These are phyloP conservation scores for Erysimum cheiranthoides DNA, from an alignment of 345 rosid species.

Conservation along the genomic window DNA sequence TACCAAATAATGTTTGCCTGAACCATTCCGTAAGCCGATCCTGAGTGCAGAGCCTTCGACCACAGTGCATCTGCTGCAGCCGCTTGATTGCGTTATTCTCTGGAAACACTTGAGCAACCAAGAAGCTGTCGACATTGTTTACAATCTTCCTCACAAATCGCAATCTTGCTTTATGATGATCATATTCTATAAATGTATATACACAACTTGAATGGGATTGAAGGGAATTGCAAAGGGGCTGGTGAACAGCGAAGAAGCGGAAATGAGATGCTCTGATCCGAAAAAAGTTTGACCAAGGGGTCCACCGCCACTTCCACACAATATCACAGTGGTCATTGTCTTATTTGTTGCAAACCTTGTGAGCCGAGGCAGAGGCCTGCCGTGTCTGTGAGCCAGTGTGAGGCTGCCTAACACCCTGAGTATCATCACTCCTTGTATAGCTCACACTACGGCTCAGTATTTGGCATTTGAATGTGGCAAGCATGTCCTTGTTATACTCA, in stretches of 20 bases:
- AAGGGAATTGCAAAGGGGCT: background rate
- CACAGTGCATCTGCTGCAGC: no score
- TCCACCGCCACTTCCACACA: background rate
- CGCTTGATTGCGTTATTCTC: background rate
- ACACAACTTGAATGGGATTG: background rate
- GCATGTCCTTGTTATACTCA: constrained; percentile 87
- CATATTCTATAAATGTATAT: background rate
- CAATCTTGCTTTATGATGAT: background rate
- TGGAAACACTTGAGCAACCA: background rate
- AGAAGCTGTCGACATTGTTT: background rate
- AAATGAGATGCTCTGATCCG: background rate
- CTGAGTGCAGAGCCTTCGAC: background rate
- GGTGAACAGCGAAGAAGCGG: background rate
- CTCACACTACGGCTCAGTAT: constrained; percentile 89
- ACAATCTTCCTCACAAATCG: background rate
- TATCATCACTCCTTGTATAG: constrained; percentile 86
- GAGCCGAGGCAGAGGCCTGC: no score
- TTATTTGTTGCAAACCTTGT: no score
- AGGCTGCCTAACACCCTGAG: constrained; percentile 1
- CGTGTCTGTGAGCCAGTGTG: no score
- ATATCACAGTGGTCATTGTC: no score
- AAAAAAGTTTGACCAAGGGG: background rate
- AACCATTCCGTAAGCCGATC: background rate
- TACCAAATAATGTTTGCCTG: background rate
- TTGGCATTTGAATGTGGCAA: constrained; percentile 92